Evolutionary conservation across 768 basidiomycete genomes (phyloP).

Genomic region (Mycena olivaceomarginata): DNA sequence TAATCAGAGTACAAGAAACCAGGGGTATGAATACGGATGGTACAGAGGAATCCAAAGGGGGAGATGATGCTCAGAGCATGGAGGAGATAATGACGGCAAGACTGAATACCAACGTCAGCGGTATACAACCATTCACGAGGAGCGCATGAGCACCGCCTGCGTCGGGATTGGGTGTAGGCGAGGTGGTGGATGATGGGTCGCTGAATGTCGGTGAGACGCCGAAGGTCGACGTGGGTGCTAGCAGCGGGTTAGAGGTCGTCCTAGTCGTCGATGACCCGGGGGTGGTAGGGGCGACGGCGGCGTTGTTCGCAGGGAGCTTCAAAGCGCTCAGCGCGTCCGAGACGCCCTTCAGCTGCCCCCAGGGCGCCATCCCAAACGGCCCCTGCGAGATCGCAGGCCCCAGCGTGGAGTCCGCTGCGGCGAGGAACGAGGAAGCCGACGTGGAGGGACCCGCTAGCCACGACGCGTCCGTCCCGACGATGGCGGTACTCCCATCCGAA

Average conservation of each 20-base stretch:
- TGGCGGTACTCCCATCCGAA: too few species aligned
- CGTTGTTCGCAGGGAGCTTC: neutral
- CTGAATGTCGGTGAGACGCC: neutral
- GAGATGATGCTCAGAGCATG: too few species aligned
- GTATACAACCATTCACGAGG: neutral
- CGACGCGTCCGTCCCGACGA: too few species aligned
- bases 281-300: neutral
- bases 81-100: neutral
- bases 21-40: rapidly evolving
- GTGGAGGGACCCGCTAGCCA: neutral
- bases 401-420: neutral
- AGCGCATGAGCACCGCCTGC: neutral
- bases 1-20: too few species aligned
- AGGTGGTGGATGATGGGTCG: too few species aligned
- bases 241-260: neutral
- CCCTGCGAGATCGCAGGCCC: neutral
- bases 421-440: neutral
- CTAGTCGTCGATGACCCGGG: neutral
- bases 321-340: neutral
- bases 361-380: neutral
- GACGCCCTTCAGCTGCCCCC: neutral
- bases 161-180: neutral
- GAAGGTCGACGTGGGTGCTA: neutral
- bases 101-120: neutral
- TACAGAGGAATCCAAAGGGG: too few species aligned